Base-by-base conservation (phyloP, 257 asterid genomes). In the Solanum pennellii region DNA sequence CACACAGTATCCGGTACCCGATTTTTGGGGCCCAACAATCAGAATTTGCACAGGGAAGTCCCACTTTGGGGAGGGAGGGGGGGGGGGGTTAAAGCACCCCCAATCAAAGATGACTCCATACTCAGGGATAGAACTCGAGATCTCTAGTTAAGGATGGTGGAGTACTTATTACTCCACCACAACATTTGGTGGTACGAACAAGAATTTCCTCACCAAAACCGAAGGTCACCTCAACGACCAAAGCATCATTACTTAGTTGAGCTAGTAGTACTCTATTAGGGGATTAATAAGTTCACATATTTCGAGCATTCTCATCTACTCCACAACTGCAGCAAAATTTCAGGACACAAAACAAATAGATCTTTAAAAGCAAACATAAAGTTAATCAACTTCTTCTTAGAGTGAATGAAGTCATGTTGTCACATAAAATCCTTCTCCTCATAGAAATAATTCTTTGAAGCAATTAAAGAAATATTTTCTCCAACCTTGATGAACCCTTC, bases 401-500 rank as follows among this genome's bases (percentile, higher is more conserved):
- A 49, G 6, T 29, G 85, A 49, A 16, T 82, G 69, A 82, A 82
- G 45, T 79, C 41, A 79, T 45, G 66, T 31, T 27, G 69, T 11
- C 65, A 31, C 68, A 82, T 10, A 82, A 82, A 47, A 29, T 82
- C 68, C 85, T 47, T 80, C 69, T 80, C 68, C 42, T 82, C 39
- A 8, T 82, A 80, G 45, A 44, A 49, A 29, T 49, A 49, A 82
- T 82, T 49, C 68, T 47, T 47, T 18, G 68, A 82, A 82, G 68
- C 27, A 82, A 82, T 82, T 42, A 87, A 85, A 13, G 62, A 87
- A 35, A 31, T 89, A 80, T 84, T 83, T 86, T 82, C 68, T 79
- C 95, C 89, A 87, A 95, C 99, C 99, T 97, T 97, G 89, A 97
- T 95, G 75, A 94, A 90, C 45, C 99, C 99, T 95, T 97, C 99